Base-by-base conservation (phyloP, 2,329 filamentous ascomycete genomes). In the Botrytis hyacinthi region DNA sequence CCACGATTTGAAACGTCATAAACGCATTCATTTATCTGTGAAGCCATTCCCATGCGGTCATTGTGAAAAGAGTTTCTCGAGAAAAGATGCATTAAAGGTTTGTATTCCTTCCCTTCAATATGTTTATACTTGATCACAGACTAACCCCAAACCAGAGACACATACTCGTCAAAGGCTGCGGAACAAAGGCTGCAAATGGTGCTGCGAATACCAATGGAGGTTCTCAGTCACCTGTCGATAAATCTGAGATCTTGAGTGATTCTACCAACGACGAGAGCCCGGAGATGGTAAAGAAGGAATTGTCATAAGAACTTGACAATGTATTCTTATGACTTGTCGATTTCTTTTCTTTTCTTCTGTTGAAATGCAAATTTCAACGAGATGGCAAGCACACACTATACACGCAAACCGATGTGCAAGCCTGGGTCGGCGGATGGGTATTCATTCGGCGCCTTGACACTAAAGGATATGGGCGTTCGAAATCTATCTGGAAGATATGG, bases 81-180 rank as follows among this genome's bases (percentile, higher is more conserved):
- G 96, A 74, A 98, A 98, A 82, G 96, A 98, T 83, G 96, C 96
- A 16, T 85, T 99, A 44, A 98, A 98, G 93, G 96, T 98, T 85
- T 79, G 89, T 84, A 77, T n/a, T 51, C 26, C 76, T 72, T 73
- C 59, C 63, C 73, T 73, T 73, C 75, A 71, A 76, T 73, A 70
- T 60, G 59, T 70, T 69, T 29, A 29, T 29, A 7, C 51, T 70
- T 72, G 46, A 60, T 59, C 65, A 20, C 48, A 75, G 73, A 75
- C 81, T 82, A 74, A 83, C 74, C 73, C 37, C 48, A 74, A 73
- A 74, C 78, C 81, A 91, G 89, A 85, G 89, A 81, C 89, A 91
- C 81, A 89, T 90, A 75, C 85, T 91, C 22, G 89, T 91, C 77
- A 91, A 91, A 81, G 89, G 89, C 67, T 91, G 89, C 79, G 89